Evolutionary conservation across 129 eudicot genomes (phyloP), one percentile per base, ranked within the genome.

Genomic region (Calendula officinalis): DNA sequence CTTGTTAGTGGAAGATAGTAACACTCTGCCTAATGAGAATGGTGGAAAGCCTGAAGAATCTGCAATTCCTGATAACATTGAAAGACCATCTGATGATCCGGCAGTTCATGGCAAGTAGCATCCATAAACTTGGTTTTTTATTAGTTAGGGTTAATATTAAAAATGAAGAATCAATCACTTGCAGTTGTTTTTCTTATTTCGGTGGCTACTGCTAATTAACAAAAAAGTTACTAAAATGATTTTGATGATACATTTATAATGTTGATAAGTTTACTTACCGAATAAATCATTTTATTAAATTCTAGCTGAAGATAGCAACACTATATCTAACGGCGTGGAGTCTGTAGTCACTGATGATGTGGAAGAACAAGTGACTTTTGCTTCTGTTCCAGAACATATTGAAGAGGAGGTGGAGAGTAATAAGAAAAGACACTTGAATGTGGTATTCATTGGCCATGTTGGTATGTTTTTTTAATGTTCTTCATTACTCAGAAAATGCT

Each of bases 401-500:
- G 89, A 77, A 42, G 84, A 82, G 11, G 87, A 53, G 33, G 67
- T 6, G 50, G 88, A 77, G 49, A 86, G 56, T 38, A 61, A 77
- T 14, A 85, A 60, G 75, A 91, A 91, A 71, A 69, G 98, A 1
- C 98, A 91, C 62, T 63, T 91, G 83, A 91, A 91, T 81, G 98
- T 77, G 43, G 98, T 91, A 41, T 91, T 87, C 64, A 91, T 91
- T 57, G 98, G 98, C 40, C 98, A 91, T 72, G 98, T 91, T 59
- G 98, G 98, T 91, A 74, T 38, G 96, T 47, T 69, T 5, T 27
- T 36, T 51, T 5, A 3, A 48, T 11, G 30, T 17, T 16, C 22
- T 49, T 70, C 17, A 3, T 8, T 46, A 9, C 57, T 51, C 36
- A 51, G 10, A 22, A 22, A 51, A 51, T 17, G 13, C 57, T 51